A percentile compares a stretch with the other conserved stretches of the same genome.
Conservation (phyloP, 2,329 filamentous ascomycete species). For the Aspergillus alliaceus region DNA sequence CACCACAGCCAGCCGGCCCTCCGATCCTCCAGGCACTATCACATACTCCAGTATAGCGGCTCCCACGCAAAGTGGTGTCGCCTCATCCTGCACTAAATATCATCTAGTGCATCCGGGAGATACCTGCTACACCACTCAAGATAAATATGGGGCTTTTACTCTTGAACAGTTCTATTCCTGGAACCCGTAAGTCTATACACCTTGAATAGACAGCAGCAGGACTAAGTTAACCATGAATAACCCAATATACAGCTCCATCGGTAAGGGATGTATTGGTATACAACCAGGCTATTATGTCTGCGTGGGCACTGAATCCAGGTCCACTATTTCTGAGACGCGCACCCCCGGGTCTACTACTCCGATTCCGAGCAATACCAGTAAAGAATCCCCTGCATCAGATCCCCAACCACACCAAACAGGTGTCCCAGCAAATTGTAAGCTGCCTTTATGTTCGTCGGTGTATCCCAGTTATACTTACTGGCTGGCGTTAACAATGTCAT, state of each 20-base stretch:
- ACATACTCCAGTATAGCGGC: neutral
- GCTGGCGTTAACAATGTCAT: neutral
- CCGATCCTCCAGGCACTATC: neutral
- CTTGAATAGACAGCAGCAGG: neutral
- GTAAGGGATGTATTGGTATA: neutral
- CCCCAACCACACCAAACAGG: neutral
- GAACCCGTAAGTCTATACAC: neutral
- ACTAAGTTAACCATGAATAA: neutral
- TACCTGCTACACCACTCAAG: neutral
- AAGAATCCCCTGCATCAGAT: neutral
- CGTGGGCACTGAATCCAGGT: neutral
- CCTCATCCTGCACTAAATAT: neutral
- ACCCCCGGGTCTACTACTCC: neutral
- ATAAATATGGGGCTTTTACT: neutral
- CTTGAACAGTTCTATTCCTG: constrained; percentile 4
- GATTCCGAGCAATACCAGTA: neutral
- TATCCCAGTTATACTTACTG: neutral
- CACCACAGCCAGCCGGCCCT: neutral
- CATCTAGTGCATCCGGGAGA: constrained; percentile 1
- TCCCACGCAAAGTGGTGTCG: neutral
- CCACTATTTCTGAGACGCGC: neutral
- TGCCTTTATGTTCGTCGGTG: neutral
- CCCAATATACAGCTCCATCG: neutral
- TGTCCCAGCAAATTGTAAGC: neutral
- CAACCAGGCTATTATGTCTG: constrained; percentile 7